phyloP scores from a whole-genome alignment of 805 yeast genomes.

The Metschnikowia reukaufii region DNA sequence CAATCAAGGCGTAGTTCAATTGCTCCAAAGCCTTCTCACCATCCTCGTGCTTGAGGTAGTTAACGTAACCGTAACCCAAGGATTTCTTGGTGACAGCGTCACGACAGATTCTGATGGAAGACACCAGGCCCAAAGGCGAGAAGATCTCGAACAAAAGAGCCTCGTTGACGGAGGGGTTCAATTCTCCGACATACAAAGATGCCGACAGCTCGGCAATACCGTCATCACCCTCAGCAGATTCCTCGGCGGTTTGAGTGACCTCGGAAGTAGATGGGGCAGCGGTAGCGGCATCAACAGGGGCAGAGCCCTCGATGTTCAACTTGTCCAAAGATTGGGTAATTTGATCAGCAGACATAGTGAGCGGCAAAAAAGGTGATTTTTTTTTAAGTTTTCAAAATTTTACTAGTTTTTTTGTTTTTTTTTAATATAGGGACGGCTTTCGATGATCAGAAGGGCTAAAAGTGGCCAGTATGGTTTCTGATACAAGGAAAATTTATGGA shows the following conservation, averaged over 20 bases:
- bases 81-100: conserved; percentile 97
- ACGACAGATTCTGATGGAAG: conserved; percentile 98
- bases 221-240: conserved; percentile 32
- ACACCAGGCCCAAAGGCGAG: conserved; percentile 91
- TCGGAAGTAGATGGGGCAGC: conserved; percentile 27
- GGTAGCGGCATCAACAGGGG: conserved; percentile 31
- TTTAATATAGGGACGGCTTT: conserved; percentile 15
- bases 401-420: conserved; percentile 13
- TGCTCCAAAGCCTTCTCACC: conserved; percentile 94
- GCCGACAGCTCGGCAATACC: conserved; percentile 60
- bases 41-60: conserved; percentile 84
- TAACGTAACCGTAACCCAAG: conserved; percentile 97
- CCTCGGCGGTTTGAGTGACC: conserved; percentile 27
- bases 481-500: conserved; percentile 10
- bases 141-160: conserved; percentile 92
- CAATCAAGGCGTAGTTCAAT: conserved; percentile 89
- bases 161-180: conserved; percentile 89
- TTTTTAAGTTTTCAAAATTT: conserved; percentile 12
- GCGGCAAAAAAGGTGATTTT: conserved; percentile 9
- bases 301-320: conserved; percentile 43
- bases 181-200: conserved; percentile 96
- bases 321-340: conserved; percentile 49
- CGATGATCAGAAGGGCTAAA: conserved; percentile 11
- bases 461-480: conserved; percentile 10
- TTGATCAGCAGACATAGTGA: conserved; percentile 40